phyloP scores from a whole-genome alignment of 768 basidiomycete species.

The Tulasnella sp. region DNA sequence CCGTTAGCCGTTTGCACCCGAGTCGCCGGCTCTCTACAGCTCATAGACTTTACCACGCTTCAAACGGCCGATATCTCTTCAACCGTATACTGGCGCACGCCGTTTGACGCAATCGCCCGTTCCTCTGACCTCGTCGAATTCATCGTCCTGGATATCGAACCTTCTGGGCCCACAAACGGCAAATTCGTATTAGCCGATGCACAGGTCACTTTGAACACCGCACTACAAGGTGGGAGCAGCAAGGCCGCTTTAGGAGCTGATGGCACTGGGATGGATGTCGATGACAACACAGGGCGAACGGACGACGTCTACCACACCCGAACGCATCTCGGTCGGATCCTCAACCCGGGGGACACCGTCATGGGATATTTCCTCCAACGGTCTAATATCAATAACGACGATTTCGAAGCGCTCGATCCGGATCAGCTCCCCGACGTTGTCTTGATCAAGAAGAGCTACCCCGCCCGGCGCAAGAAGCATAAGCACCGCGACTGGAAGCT shows the following conservation, averaged over 20 bases:
- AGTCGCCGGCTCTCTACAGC: constrained; percentile 83
- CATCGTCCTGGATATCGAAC: constrained; percentile 88
- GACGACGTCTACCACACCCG: constrained; percentile 91
- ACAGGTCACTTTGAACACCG: constrained; percentile 78
- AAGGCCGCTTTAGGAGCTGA: constrained; percentile 20
- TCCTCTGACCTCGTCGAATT: constrained; percentile 87
- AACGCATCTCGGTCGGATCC: constrained; percentile 85
- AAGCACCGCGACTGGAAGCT: constrained; percentile 78
- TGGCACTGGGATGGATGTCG: constrained; percentile 40
- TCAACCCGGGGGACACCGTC: constrained; percentile 91
- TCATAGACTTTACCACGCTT: constrained; percentile 82
- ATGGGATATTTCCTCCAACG: constrained; percentile 84
- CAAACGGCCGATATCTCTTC: constrained; percentile 71
- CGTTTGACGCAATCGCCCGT: constrained; percentile 75
- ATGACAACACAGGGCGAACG: constrained; percentile 43
- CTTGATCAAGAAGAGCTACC: constrained; percentile 91
- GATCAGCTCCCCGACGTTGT: constrained; percentile 81
- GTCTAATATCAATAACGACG: constrained; percentile 87
- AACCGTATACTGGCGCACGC: constrained; percentile 79
- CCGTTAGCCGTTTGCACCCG: constrained; percentile 82
- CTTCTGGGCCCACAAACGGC: constrained; percentile 56
- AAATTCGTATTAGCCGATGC: constrained; percentile 80
- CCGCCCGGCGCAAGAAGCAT: constrained; percentile 84
- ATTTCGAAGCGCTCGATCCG: constrained; percentile 52
- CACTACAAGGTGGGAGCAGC: constrained; percentile 39